A percentile compares a stretch with the other conserved stretches of the same genome.
These are phyloP conservation scores for Wickerhamiella azymoides DNA, from an alignment of 805 yeast species.

Conservation along the genomic window DNA sequence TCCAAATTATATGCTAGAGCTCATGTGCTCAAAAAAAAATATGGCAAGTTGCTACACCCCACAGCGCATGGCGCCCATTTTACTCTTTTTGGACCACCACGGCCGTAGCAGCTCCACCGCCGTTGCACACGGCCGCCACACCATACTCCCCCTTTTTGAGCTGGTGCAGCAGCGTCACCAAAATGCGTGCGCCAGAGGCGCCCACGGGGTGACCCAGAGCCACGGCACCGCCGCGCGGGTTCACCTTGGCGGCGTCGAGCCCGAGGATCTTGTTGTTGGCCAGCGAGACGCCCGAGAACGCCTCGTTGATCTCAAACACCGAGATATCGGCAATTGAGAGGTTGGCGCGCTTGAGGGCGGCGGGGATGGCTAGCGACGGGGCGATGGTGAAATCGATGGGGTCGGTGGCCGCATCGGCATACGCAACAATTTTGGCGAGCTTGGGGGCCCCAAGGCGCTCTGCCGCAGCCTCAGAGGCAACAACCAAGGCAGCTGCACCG, in stretches of 20 bases:
- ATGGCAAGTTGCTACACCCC: too few species aligned
- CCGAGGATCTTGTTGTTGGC: conserved; percentile 63
- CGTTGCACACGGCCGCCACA: conserved; percentile 89
- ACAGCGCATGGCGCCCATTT: neutral
- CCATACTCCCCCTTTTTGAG: conserved; percentile 67
- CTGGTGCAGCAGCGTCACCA: conserved; percentile 36
- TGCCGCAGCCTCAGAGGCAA: conserved; percentile 68
- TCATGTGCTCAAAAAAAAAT: too few species aligned
- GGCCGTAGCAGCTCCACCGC: conserved; percentile 98
- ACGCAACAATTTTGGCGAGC: conserved; percentile 64
- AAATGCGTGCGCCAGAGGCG: conserved; percentile 82
- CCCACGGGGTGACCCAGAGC: conserved; percentile 92
- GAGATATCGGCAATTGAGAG: conserved; percentile 52
- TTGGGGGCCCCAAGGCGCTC: conserved; percentile 61
- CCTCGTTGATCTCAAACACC: conserved; percentile 85
- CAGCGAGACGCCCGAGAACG: conserved; percentile 87
- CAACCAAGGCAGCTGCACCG: conserved; percentile 86
- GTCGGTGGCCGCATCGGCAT: conserved; percentile 92
- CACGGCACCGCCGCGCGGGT: conserved; percentile 89
- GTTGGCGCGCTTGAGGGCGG: conserved; percentile 73
- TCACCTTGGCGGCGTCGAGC: conserved; percentile 53
- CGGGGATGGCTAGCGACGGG: conserved; percentile 85
- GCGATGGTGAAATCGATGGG: conserved; percentile 92
- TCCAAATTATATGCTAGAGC: too few species aligned
- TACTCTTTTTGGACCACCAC: conserved; percentile 52